Base-by-base conservation (phyloP, 768 basidiomycete genomes). In the Butyriboletus loyo region DNA sequence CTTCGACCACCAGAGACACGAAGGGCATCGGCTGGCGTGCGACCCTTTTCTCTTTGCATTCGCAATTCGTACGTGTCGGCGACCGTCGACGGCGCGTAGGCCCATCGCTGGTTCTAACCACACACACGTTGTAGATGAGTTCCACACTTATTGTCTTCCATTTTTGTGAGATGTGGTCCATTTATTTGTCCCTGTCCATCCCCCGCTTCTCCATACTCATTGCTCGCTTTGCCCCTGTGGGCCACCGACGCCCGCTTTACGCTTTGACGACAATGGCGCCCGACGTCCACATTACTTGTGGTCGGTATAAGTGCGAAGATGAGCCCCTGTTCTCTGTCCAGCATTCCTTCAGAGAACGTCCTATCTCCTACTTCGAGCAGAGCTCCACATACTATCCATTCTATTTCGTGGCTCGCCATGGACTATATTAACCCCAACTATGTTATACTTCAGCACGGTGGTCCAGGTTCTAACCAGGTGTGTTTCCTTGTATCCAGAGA, bases 261-360 rank as follows among this genome's bases (percentile, higher is more conserved):
- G 60, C 56, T 62, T 63, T 59, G 54, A 42, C 37, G 3, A 59
- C 58, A 47, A 60, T 46, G 40, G 25, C 34, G 9, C 36, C 5
- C 47, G 43, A 56, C 47, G 34, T 24, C 24, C 31, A 52, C 46
- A 36, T 7, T 4, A n/a, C 3, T n/a, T 31, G 4, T 27, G 28
- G 21, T 19, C 3, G 28, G 22, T 61, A 61, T 61, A 61, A 53
- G 57, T 57, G 9, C 14, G 6, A 6, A 15, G 14, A 25, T 36
- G 37, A 30, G 10, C 17, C n/a, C 21, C 28, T 35, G 24, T 48
- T 24, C 9, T 32, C 4, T 32, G 2, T 31, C 21, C 36, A 38
- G 5, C 31, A 14, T 30, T 38, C 49, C 7, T 34, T 22, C 30
- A 24, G 21, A 42, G 30, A 21, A 22, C 19, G 30, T 32, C 36